A percentile compares a stretch with the other conserved stretches of the same genome.
These are phyloP conservation scores for Pseudogymnoascus destructans DNA, from an alignment of 2,329 filamentous ascomycete species.

Conservation along the genomic window DNA sequence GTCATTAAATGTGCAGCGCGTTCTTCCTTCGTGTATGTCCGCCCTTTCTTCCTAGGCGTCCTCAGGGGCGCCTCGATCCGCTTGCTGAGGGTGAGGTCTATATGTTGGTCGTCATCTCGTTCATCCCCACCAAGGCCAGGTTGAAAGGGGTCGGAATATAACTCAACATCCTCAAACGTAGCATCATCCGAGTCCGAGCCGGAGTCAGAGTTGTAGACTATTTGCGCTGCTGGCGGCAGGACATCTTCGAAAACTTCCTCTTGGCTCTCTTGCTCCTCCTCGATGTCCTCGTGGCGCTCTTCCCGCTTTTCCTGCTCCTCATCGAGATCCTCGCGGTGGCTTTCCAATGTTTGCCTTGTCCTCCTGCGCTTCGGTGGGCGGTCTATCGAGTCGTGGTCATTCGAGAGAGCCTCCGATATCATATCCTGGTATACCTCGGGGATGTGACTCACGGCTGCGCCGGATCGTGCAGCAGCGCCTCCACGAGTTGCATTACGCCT, in stretches of 20 bases:
- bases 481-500: not conserved
- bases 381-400: slow-evolving; percentile 22
- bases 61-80: slow-evolving; percentile 17
- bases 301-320: slow-evolving; percentile 10
- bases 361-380: slow-evolving; percentile 28
- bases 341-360: slow-evolving; percentile 15
- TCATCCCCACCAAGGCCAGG: slow-evolving; percentile 19
- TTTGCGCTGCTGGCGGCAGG: slow-evolving; percentile 11
- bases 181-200: slow-evolving; percentile 8
- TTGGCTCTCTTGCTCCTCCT: slow-evolving; percentile 15
- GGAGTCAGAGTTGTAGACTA: slow-evolving; percentile 23
- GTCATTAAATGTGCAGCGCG: slow-evolving; percentile 50
- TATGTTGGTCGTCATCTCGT: slow-evolving; percentile 18
- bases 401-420: slow-evolving; percentile 29
- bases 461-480: not conserved
- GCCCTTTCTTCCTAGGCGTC: slow-evolving; percentile 13
- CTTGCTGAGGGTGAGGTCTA: slow-evolving; percentile 26
- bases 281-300: slow-evolving; percentile 18
- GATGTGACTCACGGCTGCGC: slow-evolving; percentile 15
- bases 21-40: slow-evolving; percentile 42
- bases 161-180: slow-evolving; percentile 11
- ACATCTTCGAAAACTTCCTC: slow-evolving; percentile 24
- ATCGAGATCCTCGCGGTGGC: slow-evolving; percentile 11
- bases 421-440: slow-evolving; percentile 34
- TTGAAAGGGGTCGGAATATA: slow-evolving; percentile 15